These are phyloP conservation scores for Lagenidium giganteum DNA, from an alignment of 352 stramenopile genomes.

Conservation along the genomic window DNA sequence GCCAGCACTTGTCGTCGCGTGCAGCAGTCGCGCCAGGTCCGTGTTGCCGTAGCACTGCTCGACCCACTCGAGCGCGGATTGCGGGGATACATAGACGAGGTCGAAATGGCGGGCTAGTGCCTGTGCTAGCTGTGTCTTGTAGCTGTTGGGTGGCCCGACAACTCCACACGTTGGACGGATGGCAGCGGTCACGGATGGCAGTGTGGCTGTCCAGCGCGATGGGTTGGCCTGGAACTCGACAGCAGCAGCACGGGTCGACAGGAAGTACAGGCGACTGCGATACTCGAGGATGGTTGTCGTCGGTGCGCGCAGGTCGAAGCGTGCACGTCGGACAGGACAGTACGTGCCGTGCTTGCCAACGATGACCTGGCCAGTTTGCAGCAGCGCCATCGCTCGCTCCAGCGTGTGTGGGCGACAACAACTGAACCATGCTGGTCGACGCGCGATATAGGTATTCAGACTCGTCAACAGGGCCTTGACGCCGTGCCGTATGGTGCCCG, in stretches of 20 bases:
- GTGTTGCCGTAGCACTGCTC: constrained; percentile 42
- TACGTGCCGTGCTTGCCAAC: constrained; percentile 46
- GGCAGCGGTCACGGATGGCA: constrained; percentile 1
- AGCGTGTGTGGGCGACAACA: too few relatives aligned
- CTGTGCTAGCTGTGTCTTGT: constrained; percentile 29
- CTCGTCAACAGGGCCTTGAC: constrained; percentile 31
- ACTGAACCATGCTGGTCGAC: too few relatives aligned
- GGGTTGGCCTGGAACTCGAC: constrained; percentile 15
- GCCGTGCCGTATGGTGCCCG: constrained; percentile 26
- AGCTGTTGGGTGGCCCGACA: constrained; percentile 24
- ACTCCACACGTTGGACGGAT: constrained; percentile 28
- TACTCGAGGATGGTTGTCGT: too few relatives aligned
- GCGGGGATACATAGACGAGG: constrained; percentile 44
- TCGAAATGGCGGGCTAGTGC: constrained; percentile 21
- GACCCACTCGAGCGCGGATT: constrained; percentile 43
- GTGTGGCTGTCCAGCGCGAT: background rate
- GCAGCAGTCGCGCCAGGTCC: constrained; percentile 17
- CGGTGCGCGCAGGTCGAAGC: constrained; percentile 3
- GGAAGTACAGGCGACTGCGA: constrained; percentile 62
- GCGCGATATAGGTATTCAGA: constrained; percentile 40
- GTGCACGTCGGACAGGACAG: constrained; percentile 29
- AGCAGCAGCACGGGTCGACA: constrained; percentile 14
- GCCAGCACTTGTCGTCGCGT: constrained; percentile 3
- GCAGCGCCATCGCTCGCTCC: constrained; percentile 6
- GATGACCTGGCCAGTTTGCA: constrained; percentile 34